Base-by-base conservation (phyloP, 176 grass and related monocot genomes). In the Carex parvula region DNA sequence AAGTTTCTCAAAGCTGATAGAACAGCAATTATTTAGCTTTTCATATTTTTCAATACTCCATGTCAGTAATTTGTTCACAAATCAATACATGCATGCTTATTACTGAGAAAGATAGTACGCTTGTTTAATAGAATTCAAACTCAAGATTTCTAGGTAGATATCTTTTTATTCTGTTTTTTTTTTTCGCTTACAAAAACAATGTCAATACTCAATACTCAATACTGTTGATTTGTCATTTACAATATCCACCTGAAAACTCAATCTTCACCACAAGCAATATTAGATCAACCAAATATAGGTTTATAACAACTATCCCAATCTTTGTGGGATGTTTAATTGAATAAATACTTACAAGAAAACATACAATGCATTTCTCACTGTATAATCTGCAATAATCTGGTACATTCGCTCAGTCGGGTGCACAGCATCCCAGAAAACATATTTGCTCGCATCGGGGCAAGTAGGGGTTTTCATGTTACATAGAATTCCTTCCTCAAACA, bases 371-470 rank as follows among this genome's bases (percentile, higher is more conserved):
- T 82, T 86, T 76, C 89, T 90, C 42, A 94, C 74, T 60, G 91
- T 70, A 20, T 77, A 79, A 56, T 89, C 61, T 8, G 89, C 87
- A 0, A 91, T 74, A 78, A 94, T 58, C 1, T 64, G 85, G 89
- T 91, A 94, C 87, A 87, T 86, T 60, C 39, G 87, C 83, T 94
- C 89, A 4, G 89, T 94, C 17, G 89, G 89, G 12, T 94, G 92
- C 79, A 94, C 89, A 0, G 92, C 85, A 16, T 94, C 92, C 55
- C 90, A 94, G 87, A 94, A 94, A 24, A 94, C 87, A 0, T 82
- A 91, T 60, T 91, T 82, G 83, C 63, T 60, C 56, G 92, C 87
- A 30, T 94, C 76, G 6, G 2, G 3, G 2, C 92, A 94, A 6
- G 89, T 11, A 1, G 80, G 0, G 4, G 87, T 91, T 76, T 84